Evolutionary conservation across 164 flowering plant genomes (phyloP), one percentile per base, ranked within the genome.

Genomic region (Vitis amurensis): DNA sequence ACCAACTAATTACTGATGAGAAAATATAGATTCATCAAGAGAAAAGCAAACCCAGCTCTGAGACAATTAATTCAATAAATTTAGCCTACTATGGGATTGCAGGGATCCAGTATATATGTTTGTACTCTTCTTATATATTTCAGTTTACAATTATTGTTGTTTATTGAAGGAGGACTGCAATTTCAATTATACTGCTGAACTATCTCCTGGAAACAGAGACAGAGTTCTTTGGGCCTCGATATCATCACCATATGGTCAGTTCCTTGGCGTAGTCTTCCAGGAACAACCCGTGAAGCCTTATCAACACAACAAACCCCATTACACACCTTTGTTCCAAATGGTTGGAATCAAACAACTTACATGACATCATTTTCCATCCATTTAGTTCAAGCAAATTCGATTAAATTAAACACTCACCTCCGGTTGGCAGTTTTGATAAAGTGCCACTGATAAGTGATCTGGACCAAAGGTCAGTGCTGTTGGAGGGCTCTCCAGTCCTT

Each of bases 181-280:
- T 17, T 17, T 17, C 6, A 31, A 31, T 31, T 31, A 31, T 31
- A 31, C 0, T 31, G 44, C 14, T 49, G 19, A 31, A 60, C 70
- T 16, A 72, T 66, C 59, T 66, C 60, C n/a, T 13, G 52, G 0
- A 73, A n/a, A 44, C 64, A 55, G 15, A 11, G 49, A 29, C 15
- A 61, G 9, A 67, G 67, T 12, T 73, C 55, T 9, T 67, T 23
- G 23, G 71, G 62, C 14, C 60, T 52, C 2, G 70, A 73, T 2
- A 73, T 17, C 71, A 73, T 68, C n/a, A 48, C 50, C 76, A 73
- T 73, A 48, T 73, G 76, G 19, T n/a, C 76, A 29, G 67, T 50
- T 64, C 58, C 29, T 50, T 31, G 23, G 19, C 19, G n/a, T 68
- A 50, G 27, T 68, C 64, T 47, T 63, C 50, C 17, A 30, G 8